Conservation (phyloP, 345 rosid genomes). For the Eucalyptus sp. region DNA sequence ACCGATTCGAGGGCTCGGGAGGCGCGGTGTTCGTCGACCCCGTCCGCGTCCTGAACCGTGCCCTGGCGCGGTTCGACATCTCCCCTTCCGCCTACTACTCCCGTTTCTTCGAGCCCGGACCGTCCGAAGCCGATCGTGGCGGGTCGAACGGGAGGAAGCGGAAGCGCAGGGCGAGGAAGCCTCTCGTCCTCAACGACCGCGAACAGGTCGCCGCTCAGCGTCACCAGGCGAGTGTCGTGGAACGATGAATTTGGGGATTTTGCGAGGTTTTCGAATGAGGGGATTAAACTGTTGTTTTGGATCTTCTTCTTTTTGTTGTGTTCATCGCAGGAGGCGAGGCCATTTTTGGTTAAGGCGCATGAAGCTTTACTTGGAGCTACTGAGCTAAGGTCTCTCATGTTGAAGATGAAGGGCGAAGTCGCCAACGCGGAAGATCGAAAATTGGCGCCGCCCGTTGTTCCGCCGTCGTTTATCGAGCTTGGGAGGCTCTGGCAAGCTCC, state of each 20-base stretch:
- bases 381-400: constrained; percentile 30
- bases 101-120: constrained; percentile 49
- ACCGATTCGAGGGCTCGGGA: constrained; percentile 22
- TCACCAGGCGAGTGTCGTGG: constrained; percentile 36
- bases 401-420: constrained; percentile 18
- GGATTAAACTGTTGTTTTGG: not conserved
- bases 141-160: constrained; percentile 29
- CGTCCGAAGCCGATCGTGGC: not conserved
- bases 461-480: constrained; percentile 46
- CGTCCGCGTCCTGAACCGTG: constrained; percentile 53
- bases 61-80: constrained; percentile 40
- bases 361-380: constrained; percentile 23
- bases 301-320: not conserved
- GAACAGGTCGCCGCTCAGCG: constrained; percentile 58
- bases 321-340: constrained; percentile 36
- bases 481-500: constrained; percentile 80
- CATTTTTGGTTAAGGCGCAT: constrained; percentile 34
- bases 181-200: constrained; percentile 29
- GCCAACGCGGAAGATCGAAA: constrained; percentile 5
- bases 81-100: constrained; percentile 65
- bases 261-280: not conserved
- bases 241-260: not conserved
- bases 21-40: constrained; percentile 51
- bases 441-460: not conserved
- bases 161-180: constrained; percentile 35